Evolutionary conservation across 331 rosid genomes (phyloP).

Genomic region (Pyrus hybrid): DNA sequence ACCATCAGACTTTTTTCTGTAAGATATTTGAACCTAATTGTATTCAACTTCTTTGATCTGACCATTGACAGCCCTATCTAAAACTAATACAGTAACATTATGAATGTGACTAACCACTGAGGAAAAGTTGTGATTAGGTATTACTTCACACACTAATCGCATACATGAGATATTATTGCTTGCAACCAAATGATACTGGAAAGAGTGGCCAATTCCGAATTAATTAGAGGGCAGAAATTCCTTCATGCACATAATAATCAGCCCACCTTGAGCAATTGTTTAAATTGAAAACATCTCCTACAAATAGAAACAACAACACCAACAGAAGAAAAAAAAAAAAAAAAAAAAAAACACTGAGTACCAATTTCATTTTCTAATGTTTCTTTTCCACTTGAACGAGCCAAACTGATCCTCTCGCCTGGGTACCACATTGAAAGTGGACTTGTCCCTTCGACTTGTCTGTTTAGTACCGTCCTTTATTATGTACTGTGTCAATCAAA

Average conservation of each 20-base stretch:
- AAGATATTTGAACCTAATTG: neutral
- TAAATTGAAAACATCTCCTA: neutral
- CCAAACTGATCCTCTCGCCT: conserved; percentile 54
- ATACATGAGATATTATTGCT: neutral
- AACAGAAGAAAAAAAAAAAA: neutral
- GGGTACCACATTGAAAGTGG: conserved; percentile 45
- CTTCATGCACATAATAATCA: neutral
- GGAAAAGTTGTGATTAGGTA: neutral
- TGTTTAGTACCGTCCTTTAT: conserved; percentile 60
- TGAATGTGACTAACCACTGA: neutral
- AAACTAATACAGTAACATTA: no score
- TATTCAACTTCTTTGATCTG: neutral
- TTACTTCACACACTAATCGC: neutral
- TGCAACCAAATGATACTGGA: neutral
- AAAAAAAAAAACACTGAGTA: conserved; percentile 12
- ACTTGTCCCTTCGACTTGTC: conserved; percentile 52
- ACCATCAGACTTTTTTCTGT: neutral
- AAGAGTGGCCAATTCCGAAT: neutral
- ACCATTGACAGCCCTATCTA: neutral
- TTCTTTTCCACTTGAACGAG: conserved; percentile 47
- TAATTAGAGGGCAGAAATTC: neutral
- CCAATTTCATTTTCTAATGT: conserved; percentile 47
- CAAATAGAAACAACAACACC: neutral
- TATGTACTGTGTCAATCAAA: conserved; percentile 71
- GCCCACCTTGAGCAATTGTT: neutral